These are phyloP conservation scores for Aureobasidium sp. DNA, from an alignment of 2,329 filamentous ascomycete genomes.

Conservation along the genomic window DNA sequence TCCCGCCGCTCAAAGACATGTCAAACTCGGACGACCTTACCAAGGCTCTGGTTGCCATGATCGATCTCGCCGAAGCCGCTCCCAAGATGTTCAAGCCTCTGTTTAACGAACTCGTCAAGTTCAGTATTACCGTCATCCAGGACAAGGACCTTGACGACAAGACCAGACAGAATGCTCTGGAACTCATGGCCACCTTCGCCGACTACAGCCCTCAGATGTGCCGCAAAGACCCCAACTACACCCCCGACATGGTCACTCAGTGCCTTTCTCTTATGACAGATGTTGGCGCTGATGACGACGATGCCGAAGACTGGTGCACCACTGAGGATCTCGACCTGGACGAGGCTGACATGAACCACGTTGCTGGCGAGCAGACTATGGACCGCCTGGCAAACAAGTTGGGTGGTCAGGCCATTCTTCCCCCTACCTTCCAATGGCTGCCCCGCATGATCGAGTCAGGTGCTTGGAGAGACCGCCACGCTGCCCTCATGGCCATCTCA, in stretches of 20 bases:
- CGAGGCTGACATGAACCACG: conserved; percentile 94
- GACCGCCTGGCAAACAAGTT: conserved; percentile 95
- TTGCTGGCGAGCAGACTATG: conserved; percentile 97
- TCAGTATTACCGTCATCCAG: conserved; percentile 86
- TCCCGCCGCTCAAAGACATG: conserved; percentile 87
- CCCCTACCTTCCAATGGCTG: conserved; percentile 92
- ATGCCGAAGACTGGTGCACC: conserved; percentile 85
- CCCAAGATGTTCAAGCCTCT: conserved; percentile 95
- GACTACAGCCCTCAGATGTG: conserved; percentile 93
- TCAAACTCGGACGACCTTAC: conserved; percentile 86
- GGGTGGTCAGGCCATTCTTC: conserved; percentile 83
- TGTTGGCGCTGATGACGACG: conserved; percentile 86
- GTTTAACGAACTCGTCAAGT: conserved; percentile 88
- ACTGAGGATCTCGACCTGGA: conserved; percentile 93
- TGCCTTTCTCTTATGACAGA: conserved; percentile 98
- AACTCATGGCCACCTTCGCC: conserved; percentile 96
- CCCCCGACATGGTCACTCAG: conserved; percentile 94
- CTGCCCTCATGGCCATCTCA: conserved; percentile 96
- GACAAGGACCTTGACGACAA: conserved; percentile 91
- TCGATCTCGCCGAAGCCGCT: conserved; percentile 87
- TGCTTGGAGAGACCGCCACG: conserved; percentile 90
- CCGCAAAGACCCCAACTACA: conserved; percentile 86
- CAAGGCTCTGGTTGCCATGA: conserved; percentile 80
- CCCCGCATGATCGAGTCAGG: conserved; percentile 95
- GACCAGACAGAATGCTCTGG: conserved; percentile 86